Conservation (phyloP, 78 protist genomes). For the Dictyostelium capitatum region DNA sequence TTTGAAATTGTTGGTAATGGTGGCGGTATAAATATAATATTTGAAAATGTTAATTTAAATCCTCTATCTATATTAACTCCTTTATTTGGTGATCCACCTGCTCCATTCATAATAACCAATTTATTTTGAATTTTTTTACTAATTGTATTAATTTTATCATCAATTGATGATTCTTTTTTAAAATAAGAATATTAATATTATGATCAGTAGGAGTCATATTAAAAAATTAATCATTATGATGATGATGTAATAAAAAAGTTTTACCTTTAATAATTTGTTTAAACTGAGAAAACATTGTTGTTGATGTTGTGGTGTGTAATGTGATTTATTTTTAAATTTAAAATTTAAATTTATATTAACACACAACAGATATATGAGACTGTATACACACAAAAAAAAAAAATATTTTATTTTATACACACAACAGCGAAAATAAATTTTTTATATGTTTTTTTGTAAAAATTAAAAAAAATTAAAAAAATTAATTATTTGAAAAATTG, state of each 20-base stretch:
- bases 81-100: conserved; percentile 4
- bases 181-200: too few species aligned
- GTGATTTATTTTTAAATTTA: too few species aligned
- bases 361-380: too few species aligned
- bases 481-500: too few species aligned
- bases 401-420: neutral
- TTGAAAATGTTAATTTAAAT: conserved; percentile 6
- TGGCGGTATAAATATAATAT: neutral
- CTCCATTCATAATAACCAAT: neutral
- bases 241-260: too few species aligned
- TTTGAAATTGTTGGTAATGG: neutral
- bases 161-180: neutral
- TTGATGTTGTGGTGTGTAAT: too few species aligned
- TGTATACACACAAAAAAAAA: too few species aligned
- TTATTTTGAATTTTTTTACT: conserved; percentile 21
- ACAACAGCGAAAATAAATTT: neutral
- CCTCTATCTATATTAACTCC: conserved; percentile 9
- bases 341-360: too few species aligned
- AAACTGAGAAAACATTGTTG: conserved; percentile 2
- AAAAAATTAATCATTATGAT: too few species aligned
- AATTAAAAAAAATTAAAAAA: too few species aligned
- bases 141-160: conserved; percentile 18
- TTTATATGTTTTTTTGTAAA: too few species aligned
- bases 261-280: neutral
- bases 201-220: too few species aligned